Conservation (phyloP, 176 grass and related monocot genomes). For the Hordeum vulgare region DNA sequence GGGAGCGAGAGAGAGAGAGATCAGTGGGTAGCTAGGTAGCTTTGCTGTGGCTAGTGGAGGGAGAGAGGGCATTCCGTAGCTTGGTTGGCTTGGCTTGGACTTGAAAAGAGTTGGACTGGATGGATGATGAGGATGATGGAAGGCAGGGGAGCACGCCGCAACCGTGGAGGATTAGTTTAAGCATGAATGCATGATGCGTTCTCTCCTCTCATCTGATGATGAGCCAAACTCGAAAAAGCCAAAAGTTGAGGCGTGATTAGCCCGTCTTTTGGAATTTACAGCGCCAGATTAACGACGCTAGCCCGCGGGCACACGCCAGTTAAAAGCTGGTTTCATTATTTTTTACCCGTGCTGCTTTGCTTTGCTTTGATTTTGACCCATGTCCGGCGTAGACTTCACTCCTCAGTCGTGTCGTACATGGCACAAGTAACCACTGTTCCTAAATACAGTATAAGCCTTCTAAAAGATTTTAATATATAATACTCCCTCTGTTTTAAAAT, state of each 20-base stretch:
- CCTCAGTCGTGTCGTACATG: no score
- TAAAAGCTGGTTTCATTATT: background rate
- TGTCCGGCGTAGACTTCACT: background rate
- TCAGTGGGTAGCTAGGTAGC: background rate
- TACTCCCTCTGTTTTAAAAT: no score
- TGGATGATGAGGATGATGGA: background rate
- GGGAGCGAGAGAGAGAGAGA: background rate
- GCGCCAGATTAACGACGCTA: slow-evolving; percentile 24
- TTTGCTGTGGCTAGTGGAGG: background rate
- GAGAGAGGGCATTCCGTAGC: background rate
- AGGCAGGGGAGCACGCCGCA: slow-evolving; percentile 42
- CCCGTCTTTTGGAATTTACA: slow-evolving; percentile 23
- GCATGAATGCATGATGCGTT: background rate
- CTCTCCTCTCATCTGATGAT: background rate
- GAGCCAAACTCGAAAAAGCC: slow-evolving; percentile 35
- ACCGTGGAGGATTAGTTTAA: slow-evolving; percentile 34
- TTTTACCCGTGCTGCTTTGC: background rate
- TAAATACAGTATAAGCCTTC: no score
- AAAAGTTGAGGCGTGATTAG: slow-evolving; percentile 33
- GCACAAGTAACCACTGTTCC: no score
- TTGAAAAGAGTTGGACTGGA: slow-evolving; percentile 4
- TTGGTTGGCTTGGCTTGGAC: background rate
- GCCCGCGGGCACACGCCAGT: slow-evolving; percentile 20
- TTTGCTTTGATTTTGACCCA: background rate
- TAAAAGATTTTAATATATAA: no score